Percentiles rank a stretch among this genome's conserved stretches.
phyloP scores from a whole-genome alignment of 2,329 filamentous ascomycete species.

The Camillea tinctor region DNA sequence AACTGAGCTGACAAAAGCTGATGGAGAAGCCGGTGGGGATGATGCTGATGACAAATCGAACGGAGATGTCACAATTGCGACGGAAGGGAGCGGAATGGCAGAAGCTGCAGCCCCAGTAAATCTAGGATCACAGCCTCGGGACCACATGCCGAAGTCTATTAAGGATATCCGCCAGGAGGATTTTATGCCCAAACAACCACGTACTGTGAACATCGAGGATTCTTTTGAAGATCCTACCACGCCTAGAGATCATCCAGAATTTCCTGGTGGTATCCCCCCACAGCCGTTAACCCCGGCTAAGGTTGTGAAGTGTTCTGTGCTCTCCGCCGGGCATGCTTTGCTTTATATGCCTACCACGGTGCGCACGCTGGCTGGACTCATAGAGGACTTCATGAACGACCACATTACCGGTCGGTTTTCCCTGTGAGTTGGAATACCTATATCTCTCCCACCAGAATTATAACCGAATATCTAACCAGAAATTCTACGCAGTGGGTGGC shows the following conservation, averaged over 20 bases:
- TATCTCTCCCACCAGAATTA: background rate
- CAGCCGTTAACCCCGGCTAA: constrained; percentile 49
- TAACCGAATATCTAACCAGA: constrained; percentile 2
- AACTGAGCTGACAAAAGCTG: constrained; percentile 7
- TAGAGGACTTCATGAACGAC: constrained; percentile 76
- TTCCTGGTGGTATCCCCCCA: constrained; percentile 41
- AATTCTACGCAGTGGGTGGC: constrained; percentile 61
- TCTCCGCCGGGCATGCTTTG: constrained; percentile 79
- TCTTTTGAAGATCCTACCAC: constrained; percentile 42
- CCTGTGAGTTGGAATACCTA: constrained; percentile 38
- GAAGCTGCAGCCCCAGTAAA: constrained; percentile 51
- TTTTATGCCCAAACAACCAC: constrained; percentile 32
- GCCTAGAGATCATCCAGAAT: constrained; percentile 46
- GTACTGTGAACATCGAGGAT: constrained; percentile 22
- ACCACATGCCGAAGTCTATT: constrained; percentile 37
- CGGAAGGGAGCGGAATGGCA: constrained; percentile 36
- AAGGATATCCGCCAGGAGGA: constrained; percentile 39
- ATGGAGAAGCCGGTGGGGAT: background rate
- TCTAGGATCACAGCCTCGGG: constrained; percentile 30
- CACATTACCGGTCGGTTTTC: constrained; percentile 76
- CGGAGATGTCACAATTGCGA: background rate
- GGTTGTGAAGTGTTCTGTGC: constrained; percentile 65
- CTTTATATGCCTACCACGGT: constrained; percentile 77
- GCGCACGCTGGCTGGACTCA: constrained; percentile 74
- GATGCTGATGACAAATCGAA: constrained; percentile 4